Evolutionary conservation across 2,329 filamentous ascomycete genomes (phyloP).

Genomic region (Dactylella cylindrospora): DNA sequence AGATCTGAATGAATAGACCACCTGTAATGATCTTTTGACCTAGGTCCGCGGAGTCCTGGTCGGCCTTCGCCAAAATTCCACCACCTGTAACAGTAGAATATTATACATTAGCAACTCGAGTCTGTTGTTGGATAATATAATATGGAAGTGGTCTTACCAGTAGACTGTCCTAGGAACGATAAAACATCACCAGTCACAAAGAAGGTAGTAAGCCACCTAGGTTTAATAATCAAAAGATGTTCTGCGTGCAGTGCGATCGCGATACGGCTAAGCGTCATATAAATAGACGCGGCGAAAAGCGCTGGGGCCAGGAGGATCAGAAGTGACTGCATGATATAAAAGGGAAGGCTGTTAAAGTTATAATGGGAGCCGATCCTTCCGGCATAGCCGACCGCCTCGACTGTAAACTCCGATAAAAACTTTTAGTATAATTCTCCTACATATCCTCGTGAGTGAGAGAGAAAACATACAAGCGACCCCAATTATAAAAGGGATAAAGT

Average conservation of each 20-base stretch:
- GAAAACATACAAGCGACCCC: constrained; percentile 56
- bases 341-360: constrained; percentile 50
- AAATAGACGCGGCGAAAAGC: constrained; percentile 58
- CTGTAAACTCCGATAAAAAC: no score
- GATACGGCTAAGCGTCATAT: constrained; percentile 57
- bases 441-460: constrained; percentile 39
- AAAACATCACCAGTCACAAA: constrained; percentile 61
- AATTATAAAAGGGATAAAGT: constrained; percentile 56
- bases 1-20: constrained; percentile 61
- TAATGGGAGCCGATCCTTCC: constrained; percentile 49
- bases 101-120: background rate
- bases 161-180: constrained; percentile 58
- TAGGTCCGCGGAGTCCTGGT: constrained; percentile 49
- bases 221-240: constrained; percentile 54
- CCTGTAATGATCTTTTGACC: constrained; percentile 61
- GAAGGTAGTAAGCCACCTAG: constrained; percentile 58
- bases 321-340: constrained; percentile 55
- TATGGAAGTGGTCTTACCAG: constrained; percentile 11
- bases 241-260: constrained; percentile 51
- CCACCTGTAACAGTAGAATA: constrained; percentile 48
- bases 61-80: constrained; percentile 51
- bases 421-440: no score
- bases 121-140: background rate
- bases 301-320: constrained; percentile 57
- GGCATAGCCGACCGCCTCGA: constrained; percentile 56